Evolutionary conservation across 2,329 filamentous ascomycete genomes (phyloP), one percentile per base, ranked within the genome.

Genomic region (Alternaria arborescens): DNA sequence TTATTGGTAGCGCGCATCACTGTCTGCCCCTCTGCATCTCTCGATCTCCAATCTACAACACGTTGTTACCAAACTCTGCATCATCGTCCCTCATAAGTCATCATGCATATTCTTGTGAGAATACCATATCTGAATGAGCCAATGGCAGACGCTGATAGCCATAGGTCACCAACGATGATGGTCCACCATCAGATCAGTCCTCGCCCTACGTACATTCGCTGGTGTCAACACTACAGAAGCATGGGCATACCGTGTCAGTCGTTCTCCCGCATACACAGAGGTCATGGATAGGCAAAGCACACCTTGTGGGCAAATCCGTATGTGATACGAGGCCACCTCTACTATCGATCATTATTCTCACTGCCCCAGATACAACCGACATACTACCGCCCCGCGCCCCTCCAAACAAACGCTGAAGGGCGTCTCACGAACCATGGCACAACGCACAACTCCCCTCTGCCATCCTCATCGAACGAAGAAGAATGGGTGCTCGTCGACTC

Each of bases 201-300:
- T 83, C 81, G 1, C 83, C 83, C 5, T 85, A 85, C 64, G 77
- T 85, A 53, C 79, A 83, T 55, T 80, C 82, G 36, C 65, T 78
- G 38, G 80, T 84, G 18, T 76, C 78, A 20, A 76, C 78, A 12
- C 77, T 85, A 26, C 81, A 83, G 70, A 80, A 84, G 58, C 88
- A 90, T 32, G 93, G 93, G 8, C 94, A 97, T 80, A 85, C 83
- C n/a, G 92, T 98, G 62, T 97, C 93, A 8, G 94, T 99, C 51
- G 91, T 95, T 65, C 87, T 99, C 14, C 95, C 95, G 2, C 88
- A 97, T 78, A 90, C 89, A 7, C 95, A 99, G 81, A 89, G 94
- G 64, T 97, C 93, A 58, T 99, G 95, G 95, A 98, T 99, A 73
- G 94, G 94, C 71, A 99, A 99, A 83, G 95, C 95, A 3, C 95